phyloP scores from a whole-genome alignment of 345 rosid species.

The Rhizophora mangle region DNA sequence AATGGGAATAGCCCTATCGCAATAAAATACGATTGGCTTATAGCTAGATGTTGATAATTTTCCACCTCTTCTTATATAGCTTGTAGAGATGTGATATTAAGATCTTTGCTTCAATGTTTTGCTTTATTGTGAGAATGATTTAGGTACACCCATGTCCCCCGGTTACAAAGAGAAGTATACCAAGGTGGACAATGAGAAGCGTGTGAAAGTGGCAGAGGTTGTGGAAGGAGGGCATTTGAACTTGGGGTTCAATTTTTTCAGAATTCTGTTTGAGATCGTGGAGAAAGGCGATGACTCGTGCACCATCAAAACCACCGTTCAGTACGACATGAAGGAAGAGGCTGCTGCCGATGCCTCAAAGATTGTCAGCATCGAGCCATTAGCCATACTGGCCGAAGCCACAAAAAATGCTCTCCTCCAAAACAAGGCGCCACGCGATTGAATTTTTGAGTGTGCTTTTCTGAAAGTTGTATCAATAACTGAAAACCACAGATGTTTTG shows the following conservation, averaged over 20 bases:
- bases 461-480: neutral
- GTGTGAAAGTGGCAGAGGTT: slow-evolving; percentile 17
- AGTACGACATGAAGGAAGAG: slow-evolving; percentile 1
- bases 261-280: slow-evolving; percentile 9
- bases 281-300: slow-evolving; percentile 12
- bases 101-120: no score
- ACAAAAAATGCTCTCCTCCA: neutral
- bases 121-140: no score
- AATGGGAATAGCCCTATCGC: no score
- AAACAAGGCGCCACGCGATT: neutral
- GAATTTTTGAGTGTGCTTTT: neutral
- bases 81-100: no score
- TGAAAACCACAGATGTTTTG: neutral
- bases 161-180: slow-evolving; percentile 21
- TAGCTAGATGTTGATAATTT: no score
- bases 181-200: slow-evolving; percentile 16
- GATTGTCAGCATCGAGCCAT: slow-evolving; percentile 1
- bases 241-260: slow-evolving; percentile 11
- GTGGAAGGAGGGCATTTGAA: slow-evolving; percentile 25
- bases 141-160: neutral
- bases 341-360: neutral
- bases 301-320: slow-evolving; percentile 2
- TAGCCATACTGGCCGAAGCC: neutral
- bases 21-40: no score
- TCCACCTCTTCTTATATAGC: no score